Base-by-base conservation (phyloP, 2,329 filamentous ascomycete species). In the Penicillium crustosum region DNA sequence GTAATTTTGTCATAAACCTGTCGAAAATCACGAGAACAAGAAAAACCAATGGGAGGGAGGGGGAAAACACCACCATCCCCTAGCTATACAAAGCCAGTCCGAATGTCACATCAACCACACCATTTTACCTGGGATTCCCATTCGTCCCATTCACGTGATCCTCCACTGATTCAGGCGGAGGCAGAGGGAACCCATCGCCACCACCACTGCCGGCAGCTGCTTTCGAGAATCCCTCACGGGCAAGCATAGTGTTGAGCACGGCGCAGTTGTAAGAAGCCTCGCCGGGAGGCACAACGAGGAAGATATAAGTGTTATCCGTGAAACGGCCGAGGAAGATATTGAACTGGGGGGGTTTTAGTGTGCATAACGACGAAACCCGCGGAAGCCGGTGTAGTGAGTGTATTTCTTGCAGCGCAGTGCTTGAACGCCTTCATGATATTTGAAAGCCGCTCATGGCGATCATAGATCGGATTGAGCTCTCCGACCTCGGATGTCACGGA, bases 391-490 rank as follows among this genome's bases (percentile, higher is more conserved):
- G 72, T 79, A 9, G 76, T 78, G 57, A 76, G 75, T 19, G 77
- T 79, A 59, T 78, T 79, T 29, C 75, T 68, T 39, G 76, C 77
- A n/a, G 75, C 75, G 57, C 76, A 86, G 78, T 97, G 93, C 80
- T 97, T 99, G 81, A 97, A 97, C 58, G 93, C 93, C 79, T 99
- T 99, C 78, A 99, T 89, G 70, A 99, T 97, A 75, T 96, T 97
- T 61, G 89, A 94, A 71, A 99, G 90, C 66, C 90, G 89, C 81
- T 99, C 94, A 68, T 96, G 92, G 3, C 94, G 89, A 76, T 99
- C 94, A 50, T 89, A 89, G 61, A 91, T 95, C 1, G 94, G 93
- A 73, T 99, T 99, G 50, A 85, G 77, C 36, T 83, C 82, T 44
- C 92, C 92, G 61, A 88, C 82, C 19, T 85, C 82, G 2, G 90